Evolutionary conservation across 1,284 basidiomycete genomes (phyloP), one percentile per base, ranked within the genome.

Genomic region (Hortiboletus rubellus): DNA sequence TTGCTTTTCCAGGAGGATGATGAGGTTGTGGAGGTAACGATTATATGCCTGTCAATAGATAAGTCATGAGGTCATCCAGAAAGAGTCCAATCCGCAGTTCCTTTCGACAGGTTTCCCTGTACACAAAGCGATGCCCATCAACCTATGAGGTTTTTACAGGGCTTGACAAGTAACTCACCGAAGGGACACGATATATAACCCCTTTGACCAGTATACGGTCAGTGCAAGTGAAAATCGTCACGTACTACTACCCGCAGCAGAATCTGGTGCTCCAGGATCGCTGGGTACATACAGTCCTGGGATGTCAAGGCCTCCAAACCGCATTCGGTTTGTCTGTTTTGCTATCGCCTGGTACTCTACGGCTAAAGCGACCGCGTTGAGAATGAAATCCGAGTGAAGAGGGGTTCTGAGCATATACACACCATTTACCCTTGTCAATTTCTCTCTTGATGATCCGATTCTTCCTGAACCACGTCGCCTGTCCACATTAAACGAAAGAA

Each of bases 151-250:
- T 12, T 11, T 33, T 17, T 14, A 24, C 18, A 30, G 40, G 17
- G 1, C 33, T 42, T 8, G 8, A 15, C 12, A 14, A 22, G 30
- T 18, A 7, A 27, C 51, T 48, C 31, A 56, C 55, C 55, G 24
- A 56, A 57, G 31, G 55, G 55, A 30, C 49, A 56, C 27, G 55
- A 48, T 17, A 57, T 57, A 18, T 56, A 47, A 5, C 54, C 55
- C 36, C 46, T 55, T 42, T 38, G 41, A 34, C 47, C 9, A 56
- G 45, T 31, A 44, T 24, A 11, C 17, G 33, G 18, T 22, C 38
- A 15, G 27, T 18, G 12, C 10, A 37, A 37, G 18, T 24, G 5
- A 3, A 2, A 18, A 40, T 24, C 10, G 33, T 6, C 15, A 50
- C 53, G 15, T 34, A 57, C 55, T 34, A 57, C 55, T 42, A 47